These are phyloP conservation scores for Kwoniella bestiolae DNA, from an alignment of 768 basidiomycete species.

Conservation along the genomic window DNA sequence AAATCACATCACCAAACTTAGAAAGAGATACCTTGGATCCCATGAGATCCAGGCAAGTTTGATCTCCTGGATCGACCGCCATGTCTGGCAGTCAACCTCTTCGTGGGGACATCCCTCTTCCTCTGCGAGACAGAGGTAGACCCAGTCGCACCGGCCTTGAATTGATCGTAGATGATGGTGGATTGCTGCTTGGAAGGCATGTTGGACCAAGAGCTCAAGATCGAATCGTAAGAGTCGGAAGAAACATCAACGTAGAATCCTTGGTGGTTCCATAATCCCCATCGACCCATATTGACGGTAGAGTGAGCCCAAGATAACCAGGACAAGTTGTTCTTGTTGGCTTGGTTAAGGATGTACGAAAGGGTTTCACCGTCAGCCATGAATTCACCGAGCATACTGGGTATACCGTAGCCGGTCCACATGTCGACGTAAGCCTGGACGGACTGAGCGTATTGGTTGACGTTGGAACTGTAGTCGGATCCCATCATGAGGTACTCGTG, in stretches of 20 bases:
- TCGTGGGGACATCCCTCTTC: slow-evolving; percentile 22
- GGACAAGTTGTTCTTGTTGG: slow-evolving; percentile 37
- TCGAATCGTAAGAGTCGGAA: slow-evolving; percentile 42
- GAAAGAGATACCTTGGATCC: slow-evolving; percentile 23
- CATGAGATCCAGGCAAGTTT: slow-evolving; percentile 15
- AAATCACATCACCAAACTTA: not conserved
- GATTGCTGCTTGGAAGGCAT: slow-evolving; percentile 29
- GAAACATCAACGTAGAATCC: slow-evolving; percentile 35
- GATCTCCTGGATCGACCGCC: slow-evolving; percentile 28
- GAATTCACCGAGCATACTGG: slow-evolving; percentile 48
- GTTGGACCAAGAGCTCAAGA: slow-evolving; percentile 40
- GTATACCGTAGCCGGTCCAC: slow-evolving; percentile 38
- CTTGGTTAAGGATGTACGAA: slow-evolving; percentile 38
- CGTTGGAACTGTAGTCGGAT: slow-evolving; percentile 32
- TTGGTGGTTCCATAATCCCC: slow-evolving; percentile 46
- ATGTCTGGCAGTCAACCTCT: slow-evolving; percentile 24
- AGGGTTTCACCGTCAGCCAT: slow-evolving; percentile 47
- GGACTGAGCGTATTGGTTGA: slow-evolving; percentile 29
- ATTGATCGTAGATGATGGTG: slow-evolving; percentile 29
- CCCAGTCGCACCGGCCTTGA: slow-evolving; percentile 31
- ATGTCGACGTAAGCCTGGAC: slow-evolving; percentile 28
- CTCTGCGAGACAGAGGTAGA: slow-evolving; percentile 1
- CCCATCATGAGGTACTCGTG: slow-evolving; percentile 54
- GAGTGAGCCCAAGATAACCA: slow-evolving; percentile 48
- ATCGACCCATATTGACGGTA: slow-evolving; percentile 40